Evolutionary conservation across 441 rosid genomes (phyloP).

Genomic region (Arabidopsis hybrid): DNA sequence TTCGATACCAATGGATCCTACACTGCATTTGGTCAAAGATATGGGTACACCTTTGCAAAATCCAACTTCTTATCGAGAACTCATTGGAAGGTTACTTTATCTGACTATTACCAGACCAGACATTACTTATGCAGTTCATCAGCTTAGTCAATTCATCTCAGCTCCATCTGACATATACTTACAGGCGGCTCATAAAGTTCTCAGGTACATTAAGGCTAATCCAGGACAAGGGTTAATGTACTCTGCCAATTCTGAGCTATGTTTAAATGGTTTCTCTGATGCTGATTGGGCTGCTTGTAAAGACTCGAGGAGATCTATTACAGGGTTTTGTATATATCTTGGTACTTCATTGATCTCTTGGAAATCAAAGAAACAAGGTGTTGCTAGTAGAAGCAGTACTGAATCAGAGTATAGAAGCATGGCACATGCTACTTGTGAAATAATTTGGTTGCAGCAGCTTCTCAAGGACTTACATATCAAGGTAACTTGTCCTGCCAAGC

Average conservation of each 20-base stretch:
- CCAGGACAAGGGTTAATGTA: not conserved
- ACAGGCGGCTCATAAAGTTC: not conserved
- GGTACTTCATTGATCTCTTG: too few species aligned
- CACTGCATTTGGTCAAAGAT: not conserved
- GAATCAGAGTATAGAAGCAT: too few species aligned
- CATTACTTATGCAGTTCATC: not conserved
- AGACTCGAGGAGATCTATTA: too few species aligned
- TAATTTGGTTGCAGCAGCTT: too few species aligned
- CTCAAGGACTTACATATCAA: too few species aligned
- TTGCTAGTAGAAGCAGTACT: too few species aligned
- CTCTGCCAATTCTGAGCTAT: rapidly evolving
- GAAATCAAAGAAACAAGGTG: too few species aligned
- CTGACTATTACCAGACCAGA: rapidly evolving
- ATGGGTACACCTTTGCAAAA: rapidly evolving
- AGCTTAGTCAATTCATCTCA: not conserved
- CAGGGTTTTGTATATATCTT: too few species aligned
- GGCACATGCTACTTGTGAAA: too few species aligned
- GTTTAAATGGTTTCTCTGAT: not conserved
- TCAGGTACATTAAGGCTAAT: not conserved
- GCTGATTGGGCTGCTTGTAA: not conserved
- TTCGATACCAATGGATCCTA: not conserved
- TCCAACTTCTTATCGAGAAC: rapidly evolving
- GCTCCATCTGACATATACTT: not conserved
- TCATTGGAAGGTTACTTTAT: not conserved
- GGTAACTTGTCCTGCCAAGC: too few species aligned